Base-by-base conservation (phyloP, 164 flowering plant genomes). In the Magnolia kwangsiensis region DNA sequence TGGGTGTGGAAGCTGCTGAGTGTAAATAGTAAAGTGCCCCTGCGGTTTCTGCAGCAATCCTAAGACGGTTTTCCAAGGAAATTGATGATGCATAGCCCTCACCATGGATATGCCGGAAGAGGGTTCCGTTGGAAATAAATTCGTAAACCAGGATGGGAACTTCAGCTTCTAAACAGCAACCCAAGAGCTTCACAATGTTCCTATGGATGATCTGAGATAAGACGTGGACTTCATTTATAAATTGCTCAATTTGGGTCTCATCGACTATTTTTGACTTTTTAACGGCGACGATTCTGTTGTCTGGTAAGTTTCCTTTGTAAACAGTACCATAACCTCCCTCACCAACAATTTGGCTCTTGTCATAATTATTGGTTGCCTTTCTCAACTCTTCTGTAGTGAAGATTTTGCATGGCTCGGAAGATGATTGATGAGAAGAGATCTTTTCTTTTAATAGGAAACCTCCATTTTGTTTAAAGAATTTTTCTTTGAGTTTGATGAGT, bases 171-270 rank as follows among this genome's bases (percentile, higher is more conserved):
- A 84, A 75, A 59, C 86, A 85, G 11, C 85, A 83, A 2, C 88
- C 86, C 55, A 86, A 45, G 10, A 86, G 79, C 61, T 80, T 85
- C 1, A 85, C 89, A 6, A 84, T 84, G 65, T 87, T 80, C 21
- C 81, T 79, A 61, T 87, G 91, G 69, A 83, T 85, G 75, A 83
- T 81, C 76, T 83, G 88, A 18, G 73, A 71, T 2, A 50, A 20
- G 49, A 51, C 20, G 61, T 49, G 8, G 21, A 71, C 24, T 19
- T 71, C 73, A 50, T 71, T 71, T 49, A 51, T 71, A 11, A 71
- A 71, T 21, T 71, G 73, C 10, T 71, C 59, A 0, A 71, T 71
- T 8, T 71, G 73, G 61, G 14, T 71, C 49, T 50, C 59, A 20
- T 71, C 73, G 1, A 71, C 73, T 8, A 71, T 21, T 50, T 71